A percentile compares a stretch with the other conserved stretches of the same genome.
These are phyloP conservation scores for Tuber brumale DNA, from an alignment of 495 filamentous ascomycete species.

Conservation along the genomic window DNA sequence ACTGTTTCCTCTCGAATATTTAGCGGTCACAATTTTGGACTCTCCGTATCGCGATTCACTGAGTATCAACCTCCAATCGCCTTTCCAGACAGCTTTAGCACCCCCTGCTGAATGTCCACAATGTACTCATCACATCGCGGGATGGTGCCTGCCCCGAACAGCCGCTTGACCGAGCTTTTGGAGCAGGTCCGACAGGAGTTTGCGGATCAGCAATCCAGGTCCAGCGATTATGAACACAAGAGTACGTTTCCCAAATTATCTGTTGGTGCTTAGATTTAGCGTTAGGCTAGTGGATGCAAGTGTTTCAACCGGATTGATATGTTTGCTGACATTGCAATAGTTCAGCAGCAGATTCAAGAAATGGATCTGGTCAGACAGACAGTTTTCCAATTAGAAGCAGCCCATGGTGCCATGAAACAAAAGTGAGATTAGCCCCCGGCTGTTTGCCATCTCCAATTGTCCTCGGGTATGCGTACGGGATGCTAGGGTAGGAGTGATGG, in stretches of 20 bases:
- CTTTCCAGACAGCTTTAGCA: slow-evolving; percentile 11
- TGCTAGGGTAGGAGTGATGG: neutral
- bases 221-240: slow-evolving; percentile 78
- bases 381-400: slow-evolving; percentile 82
- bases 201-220: slow-evolving; percentile 67
- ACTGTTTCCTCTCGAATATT: slow-evolving; percentile 18
- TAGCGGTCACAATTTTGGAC: slow-evolving; percentile 12
- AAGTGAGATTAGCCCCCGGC: slow-evolving; percentile 56
- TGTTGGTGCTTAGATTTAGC: neutral
- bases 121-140: slow-evolving; percentile 88
- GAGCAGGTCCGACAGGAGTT: slow-evolving; percentile 88
- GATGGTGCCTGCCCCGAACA: slow-evolving; percentile 65
- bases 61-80: slow-evolving; percentile 10
- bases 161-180: slow-evolving; percentile 80
- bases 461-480: neutral
- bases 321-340: slow-evolving; percentile 47
- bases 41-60: slow-evolving; percentile 19
- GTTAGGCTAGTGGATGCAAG: neutral
- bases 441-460: slow-evolving; percentile 7
- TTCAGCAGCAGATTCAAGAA: slow-evolving; percentile 78
- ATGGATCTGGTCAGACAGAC: slow-evolving; percentile 88
- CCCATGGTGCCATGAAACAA: slow-evolving; percentile 74
- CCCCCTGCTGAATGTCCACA: slow-evolving; percentile 51
- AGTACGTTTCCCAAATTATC: slow-evolving; percentile 55
- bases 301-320: slow-evolving; percentile 16